Evolutionary conservation across 805 yeast species (phyloP).

Genomic region (Yamadazyma sp.): DNA sequence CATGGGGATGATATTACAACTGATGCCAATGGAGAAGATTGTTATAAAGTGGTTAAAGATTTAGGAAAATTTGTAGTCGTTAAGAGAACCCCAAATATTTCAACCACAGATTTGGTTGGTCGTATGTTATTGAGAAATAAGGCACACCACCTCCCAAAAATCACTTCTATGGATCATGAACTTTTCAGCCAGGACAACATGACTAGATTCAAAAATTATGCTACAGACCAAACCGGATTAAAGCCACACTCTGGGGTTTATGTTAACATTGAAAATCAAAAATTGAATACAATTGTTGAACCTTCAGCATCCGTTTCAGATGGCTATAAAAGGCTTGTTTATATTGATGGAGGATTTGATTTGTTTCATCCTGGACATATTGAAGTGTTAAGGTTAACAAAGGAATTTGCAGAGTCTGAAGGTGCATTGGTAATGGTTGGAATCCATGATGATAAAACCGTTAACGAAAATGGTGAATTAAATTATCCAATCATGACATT

Average conservation of each 20-base stretch:
- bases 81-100: constrained; percentile 88
- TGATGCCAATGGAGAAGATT: constrained; percentile 92
- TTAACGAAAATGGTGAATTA: constrained; percentile 54
- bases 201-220: constrained; percentile 50
- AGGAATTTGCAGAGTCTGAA: constrained; percentile 15
- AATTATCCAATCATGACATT: constrained; percentile 84
- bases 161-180: constrained; percentile 18
- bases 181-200: constrained; percentile 35
- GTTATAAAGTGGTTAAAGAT: constrained; percentile 81
- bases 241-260: constrained; percentile 57
- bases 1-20: constrained; percentile 98
- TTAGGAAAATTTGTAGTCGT: constrained; percentile 87
- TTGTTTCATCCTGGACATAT: constrained; percentile 93
- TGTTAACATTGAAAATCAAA: constrained; percentile 25
- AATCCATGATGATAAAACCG: constrained; percentile 55
- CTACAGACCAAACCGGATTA: constrained; percentile 61
- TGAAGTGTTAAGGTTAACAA: constrained; percentile 56
- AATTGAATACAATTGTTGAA: constrained; percentile 29
- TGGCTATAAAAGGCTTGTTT: constrained; percentile 33
- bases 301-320: constrained; percentile 23
- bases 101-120: constrained; percentile 92
- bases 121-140: constrained; percentile 69
- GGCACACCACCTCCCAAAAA: constrained; percentile 48
- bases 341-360: constrained; percentile 85
- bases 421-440: constrained; percentile 62